Evolutionary conservation across 2,329 filamentous ascomycete species (phyloP).

Genomic region (Penicillium frequentans): DNA sequence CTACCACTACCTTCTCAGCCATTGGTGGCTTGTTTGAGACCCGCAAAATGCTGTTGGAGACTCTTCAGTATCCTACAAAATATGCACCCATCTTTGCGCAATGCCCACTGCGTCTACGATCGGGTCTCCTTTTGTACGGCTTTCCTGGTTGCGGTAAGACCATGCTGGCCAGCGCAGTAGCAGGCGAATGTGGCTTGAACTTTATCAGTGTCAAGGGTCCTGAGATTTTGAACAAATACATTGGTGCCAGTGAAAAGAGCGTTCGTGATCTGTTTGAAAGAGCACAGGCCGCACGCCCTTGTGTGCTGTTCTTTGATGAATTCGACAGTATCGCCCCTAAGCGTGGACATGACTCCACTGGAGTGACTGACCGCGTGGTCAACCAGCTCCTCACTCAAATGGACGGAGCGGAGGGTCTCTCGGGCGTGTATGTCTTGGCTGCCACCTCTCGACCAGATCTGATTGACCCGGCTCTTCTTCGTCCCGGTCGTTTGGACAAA

Average conservation of each 20-base stretch:
- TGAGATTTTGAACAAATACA: constrained; percentile 98
- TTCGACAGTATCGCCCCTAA: constrained; percentile 98
- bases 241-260: constrained; percentile 93
- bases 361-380: constrained; percentile 97
- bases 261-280: constrained; percentile 94
- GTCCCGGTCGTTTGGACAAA: constrained; percentile 92
- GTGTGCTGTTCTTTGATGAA: constrained; percentile 97
- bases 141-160: constrained; percentile 97
- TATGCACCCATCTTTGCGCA: constrained; percentile 97
- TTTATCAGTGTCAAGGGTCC: constrained; percentile 98
- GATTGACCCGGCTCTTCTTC: constrained; percentile 88
- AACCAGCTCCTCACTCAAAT: constrained; percentile 98
- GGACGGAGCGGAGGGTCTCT: constrained; percentile 94
- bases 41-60: constrained; percentile 88
- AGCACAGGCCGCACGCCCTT: constrained; percentile 82
- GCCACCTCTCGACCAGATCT: constrained; percentile 91
- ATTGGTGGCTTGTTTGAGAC: constrained; percentile 89
- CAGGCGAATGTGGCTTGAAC: constrained; percentile 94
- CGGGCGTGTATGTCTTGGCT: constrained; percentile 92
- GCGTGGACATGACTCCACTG: constrained; percentile 92
- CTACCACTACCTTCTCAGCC: constrained; percentile 85
- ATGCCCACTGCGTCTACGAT: constrained; percentile 90
- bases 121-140: constrained; percentile 88
- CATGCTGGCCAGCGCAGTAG: constrained; percentile 91
- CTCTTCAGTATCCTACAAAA: constrained; percentile 92